Percentiles rank a stretch among this genome's conserved stretches.
Conservation (phyloP, 371 early-diverging fungal genomes). For the Circinella umbellata region DNA sequence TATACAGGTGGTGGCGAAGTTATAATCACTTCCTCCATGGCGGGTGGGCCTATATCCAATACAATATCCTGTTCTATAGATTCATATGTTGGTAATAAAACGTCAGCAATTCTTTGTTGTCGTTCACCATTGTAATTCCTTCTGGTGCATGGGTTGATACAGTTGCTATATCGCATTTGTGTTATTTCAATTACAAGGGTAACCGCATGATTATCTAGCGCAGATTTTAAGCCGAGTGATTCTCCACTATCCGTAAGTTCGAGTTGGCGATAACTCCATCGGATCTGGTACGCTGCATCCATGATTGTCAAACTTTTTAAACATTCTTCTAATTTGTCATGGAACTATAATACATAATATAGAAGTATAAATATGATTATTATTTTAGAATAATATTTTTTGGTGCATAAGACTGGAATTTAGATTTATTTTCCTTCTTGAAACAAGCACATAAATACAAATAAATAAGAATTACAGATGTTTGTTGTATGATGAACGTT, state of each 20-base stretch:
- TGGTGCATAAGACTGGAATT: too few species aligned
- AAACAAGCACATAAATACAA: too few species aligned
- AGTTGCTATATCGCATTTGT: slow-evolving; percentile 21
- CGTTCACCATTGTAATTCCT: slow-evolving; percentile 19
- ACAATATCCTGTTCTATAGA: slow-evolving; percentile 36
- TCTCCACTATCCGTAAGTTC: slow-evolving; percentile 30
- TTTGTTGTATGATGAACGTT: too few species aligned
- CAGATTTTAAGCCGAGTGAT: slow-evolving; percentile 20
- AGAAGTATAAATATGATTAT: not conserved
- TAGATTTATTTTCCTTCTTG: too few species aligned
- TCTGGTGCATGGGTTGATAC: not conserved
- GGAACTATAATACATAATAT: slow-evolving; percentile 23
- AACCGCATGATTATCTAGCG: slow-evolving; percentile 21
- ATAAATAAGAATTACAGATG: too few species aligned
- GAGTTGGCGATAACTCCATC: slow-evolving; percentile 37
- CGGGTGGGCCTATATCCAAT: slow-evolving; percentile 35
- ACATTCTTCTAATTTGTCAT: slow-evolving; percentile 31
- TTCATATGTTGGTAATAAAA: slow-evolving; percentile 35
- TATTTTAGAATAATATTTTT: too few species aligned
- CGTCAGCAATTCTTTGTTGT: not conserved
- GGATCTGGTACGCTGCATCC: slow-evolving; percentile 33
- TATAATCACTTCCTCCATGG: not conserved
- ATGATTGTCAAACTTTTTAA: slow-evolving; percentile 34
- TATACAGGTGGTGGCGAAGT: slow-evolving; percentile 2
- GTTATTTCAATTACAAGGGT: slow-evolving; percentile 33